These are phyloP conservation scores for Lasiosphaeria hispida DNA, from an alignment of 495 filamentous ascomycete species.

Conservation along the genomic window DNA sequence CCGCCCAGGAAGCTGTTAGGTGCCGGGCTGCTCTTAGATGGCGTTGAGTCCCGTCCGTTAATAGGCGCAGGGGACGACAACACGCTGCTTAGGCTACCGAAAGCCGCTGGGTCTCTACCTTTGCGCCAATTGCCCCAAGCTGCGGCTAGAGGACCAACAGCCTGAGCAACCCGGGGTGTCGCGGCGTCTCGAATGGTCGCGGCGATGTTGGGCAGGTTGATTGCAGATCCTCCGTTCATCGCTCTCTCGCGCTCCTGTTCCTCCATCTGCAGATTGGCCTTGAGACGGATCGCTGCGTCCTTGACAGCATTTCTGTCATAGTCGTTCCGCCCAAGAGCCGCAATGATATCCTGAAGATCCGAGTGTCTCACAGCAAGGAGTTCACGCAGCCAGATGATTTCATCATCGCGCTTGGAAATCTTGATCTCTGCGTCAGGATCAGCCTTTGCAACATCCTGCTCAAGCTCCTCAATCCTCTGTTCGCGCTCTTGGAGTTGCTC, in stretches of 20 bases:
- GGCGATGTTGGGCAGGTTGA: conserved; percentile 53
- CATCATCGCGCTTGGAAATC: conserved; percentile 85
- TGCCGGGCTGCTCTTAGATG: conserved; percentile 57
- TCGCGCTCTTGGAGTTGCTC: conserved; percentile 96
- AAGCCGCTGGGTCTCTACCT: conserved; percentile 63
- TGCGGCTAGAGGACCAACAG: conserved; percentile 71
- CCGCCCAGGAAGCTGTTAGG: conserved; percentile 59
- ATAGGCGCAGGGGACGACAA: conserved; percentile 42
- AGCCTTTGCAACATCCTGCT: conserved; percentile 61
- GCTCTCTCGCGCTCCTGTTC: conserved; percentile 81
- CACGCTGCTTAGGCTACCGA: conserved; percentile 37
- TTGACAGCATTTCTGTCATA: conserved; percentile 75
- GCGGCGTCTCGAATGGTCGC: conserved; percentile 56
- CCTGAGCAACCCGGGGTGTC: conserved; percentile 75
- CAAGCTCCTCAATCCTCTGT: conserved; percentile 79
- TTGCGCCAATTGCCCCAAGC: conserved; percentile 73
- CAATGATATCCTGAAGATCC: conserved; percentile 89
- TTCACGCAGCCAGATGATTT: conserved; percentile 93
- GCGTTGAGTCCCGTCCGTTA: conserved; percentile 51
- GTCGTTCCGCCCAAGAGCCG: conserved; percentile 66
- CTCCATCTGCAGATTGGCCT: conserved; percentile 95
- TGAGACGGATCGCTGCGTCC: conserved; percentile 88
- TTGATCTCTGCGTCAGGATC: conserved; percentile 74
- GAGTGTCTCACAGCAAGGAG: conserved; percentile 85
- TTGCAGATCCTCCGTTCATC: conserved; percentile 55